Conservation (phyloP, 129 eudicot genomes). For the Flaveria linearis region DNA sequence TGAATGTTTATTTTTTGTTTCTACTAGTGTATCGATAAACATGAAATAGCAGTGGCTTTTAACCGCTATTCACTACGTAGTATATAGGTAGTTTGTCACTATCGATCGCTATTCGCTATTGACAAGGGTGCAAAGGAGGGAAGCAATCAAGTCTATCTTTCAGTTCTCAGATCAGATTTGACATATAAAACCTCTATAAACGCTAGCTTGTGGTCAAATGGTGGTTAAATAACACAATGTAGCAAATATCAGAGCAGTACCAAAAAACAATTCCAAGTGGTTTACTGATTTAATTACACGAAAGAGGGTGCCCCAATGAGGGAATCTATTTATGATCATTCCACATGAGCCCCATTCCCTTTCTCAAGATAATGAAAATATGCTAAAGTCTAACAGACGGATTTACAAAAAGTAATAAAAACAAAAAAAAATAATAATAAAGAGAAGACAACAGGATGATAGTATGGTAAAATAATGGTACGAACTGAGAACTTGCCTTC, state of each 20-base stretch:
- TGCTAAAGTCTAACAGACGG: constrained; percentile 1
- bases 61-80: no score
- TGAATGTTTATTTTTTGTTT: no score
- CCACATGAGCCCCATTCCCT: not conserved
- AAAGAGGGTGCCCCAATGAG: not conserved
- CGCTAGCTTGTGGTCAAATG: constrained; percentile 12
- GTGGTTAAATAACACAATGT: not conserved
- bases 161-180: not conserved
- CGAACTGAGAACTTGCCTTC: constrained; percentile 22
- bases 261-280: not conserved
- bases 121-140: not conserved
- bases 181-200: not conserved
- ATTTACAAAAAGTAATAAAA: not conserved
- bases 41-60: no score
- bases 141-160: constrained; percentile 6
- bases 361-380: constrained; percentile 10
- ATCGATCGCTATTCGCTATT: no score
- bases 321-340: not conserved
- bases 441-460: not conserved
- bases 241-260: not conserved
- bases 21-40: no score
- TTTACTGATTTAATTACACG: not conserved
- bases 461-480: constrained; percentile 1
- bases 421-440: not conserved
- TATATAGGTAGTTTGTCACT: no score